These are phyloP conservation scores for Botrytis pseudocinerea DNA, from an alignment of 2,329 filamentous ascomycete species.

Conservation along the genomic window DNA sequence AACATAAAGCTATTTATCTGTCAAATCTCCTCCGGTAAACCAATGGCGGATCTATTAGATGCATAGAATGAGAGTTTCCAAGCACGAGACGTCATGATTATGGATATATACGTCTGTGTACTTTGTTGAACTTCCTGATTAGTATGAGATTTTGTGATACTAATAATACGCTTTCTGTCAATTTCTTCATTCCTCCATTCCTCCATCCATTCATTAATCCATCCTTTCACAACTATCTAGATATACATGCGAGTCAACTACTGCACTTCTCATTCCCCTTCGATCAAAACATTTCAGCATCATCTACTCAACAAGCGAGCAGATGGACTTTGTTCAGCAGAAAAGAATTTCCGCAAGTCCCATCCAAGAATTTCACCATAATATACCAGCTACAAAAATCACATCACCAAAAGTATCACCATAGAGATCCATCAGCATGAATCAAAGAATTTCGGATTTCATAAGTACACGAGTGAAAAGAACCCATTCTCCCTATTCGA, in stretches of 20 bases:
- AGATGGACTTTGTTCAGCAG: too few species aligned
- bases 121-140: neutral
- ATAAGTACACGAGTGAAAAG: constrained; percentile 20
- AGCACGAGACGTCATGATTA: neutral
- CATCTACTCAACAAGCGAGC: too few species aligned
- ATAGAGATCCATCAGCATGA: neutral
- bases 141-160: too few species aligned
- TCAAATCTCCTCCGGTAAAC: neutral
- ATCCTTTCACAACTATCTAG: too few species aligned
- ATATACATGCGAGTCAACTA: too few species aligned
- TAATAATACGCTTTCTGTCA: too few species aligned
- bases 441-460: neutral
- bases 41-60: neutral
- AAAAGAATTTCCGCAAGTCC: neutral
- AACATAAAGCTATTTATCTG: neutral
- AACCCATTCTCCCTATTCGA: neutral
- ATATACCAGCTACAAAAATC: neutral
- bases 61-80: neutral
- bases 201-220: too few species aligned
- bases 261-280: too few species aligned
- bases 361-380: neutral
- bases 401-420: neutral
- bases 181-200: too few species aligned
- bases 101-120: neutral
- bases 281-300: too few species aligned